These are phyloP conservation scores for Aegilops speltoides DNA, from an alignment of 176 grass and related monocot genomes.

Conservation along the genomic window DNA sequence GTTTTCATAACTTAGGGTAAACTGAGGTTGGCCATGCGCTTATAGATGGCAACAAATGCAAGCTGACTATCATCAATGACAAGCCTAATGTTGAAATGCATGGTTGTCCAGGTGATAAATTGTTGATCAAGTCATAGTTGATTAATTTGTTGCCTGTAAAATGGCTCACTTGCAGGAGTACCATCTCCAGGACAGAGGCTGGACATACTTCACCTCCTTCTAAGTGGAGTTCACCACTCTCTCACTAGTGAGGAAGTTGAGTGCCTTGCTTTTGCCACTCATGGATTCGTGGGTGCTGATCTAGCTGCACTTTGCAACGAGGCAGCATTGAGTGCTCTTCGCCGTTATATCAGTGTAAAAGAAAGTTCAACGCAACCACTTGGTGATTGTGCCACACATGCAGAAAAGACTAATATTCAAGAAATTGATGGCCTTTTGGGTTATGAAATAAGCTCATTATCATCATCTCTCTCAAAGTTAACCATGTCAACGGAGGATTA, in stretches of 20 bases:
- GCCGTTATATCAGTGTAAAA: slow-evolving; percentile 53
- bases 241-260: slow-evolving; percentile 46
- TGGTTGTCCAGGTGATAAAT: slow-evolving; percentile 14
- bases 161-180: slow-evolving; percentile 60
- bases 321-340: slow-evolving; percentile 68
- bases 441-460: slow-evolving; percentile 41
- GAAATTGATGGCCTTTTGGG: slow-evolving; percentile 30
- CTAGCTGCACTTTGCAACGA: slow-evolving; percentile 89
- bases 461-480: slow-evolving; percentile 61
- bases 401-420: not conserved
- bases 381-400: slow-evolving; percentile 15
- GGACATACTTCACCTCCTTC: slow-evolving; percentile 70
- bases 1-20: not conserved
- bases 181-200: slow-evolving; percentile 80
- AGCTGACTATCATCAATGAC: not conserved
- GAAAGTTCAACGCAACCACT: slow-evolving; percentile 19
- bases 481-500: slow-evolving; percentile 40
- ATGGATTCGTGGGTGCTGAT: slow-evolving; percentile 99
- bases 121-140: not conserved
- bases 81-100: not conserved
- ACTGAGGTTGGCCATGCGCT: not conserved
- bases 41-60: not conserved
- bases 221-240: slow-evolving; percentile 63
- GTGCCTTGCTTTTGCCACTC: slow-evolving; percentile 57
- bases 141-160: not conserved